These are phyloP conservation scores for Oryza longistaminata DNA, from an alignment of 176 grass and related monocot species.

Conservation along the genomic window DNA sequence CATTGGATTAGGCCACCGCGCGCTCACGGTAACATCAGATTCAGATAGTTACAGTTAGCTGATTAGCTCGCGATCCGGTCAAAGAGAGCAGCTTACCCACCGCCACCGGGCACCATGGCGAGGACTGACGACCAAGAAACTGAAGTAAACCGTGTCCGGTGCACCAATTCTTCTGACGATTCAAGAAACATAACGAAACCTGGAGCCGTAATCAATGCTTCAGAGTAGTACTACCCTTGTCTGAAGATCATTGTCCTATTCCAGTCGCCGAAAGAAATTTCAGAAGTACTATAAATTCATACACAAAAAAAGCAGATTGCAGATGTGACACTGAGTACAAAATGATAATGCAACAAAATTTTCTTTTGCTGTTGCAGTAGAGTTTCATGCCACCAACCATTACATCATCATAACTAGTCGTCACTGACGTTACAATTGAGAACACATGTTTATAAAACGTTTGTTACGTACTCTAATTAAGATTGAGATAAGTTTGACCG, in stretches of 20 bases:
- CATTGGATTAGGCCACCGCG: neutral
- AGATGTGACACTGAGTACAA: neutral
- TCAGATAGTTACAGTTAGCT: neutral
- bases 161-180: neutral
- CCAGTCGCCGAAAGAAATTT: neutral
- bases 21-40: neutral
- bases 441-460: neutral
- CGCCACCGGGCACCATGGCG: neutral
- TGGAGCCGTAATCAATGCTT: neutral
- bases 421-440: neutral
- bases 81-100: constrained; percentile 23
- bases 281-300: neutral
- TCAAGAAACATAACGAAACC: neutral
- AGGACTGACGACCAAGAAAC: constrained; percentile 2
- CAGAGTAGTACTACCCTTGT: neutral
- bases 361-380: neutral
- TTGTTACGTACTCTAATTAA: neutral
- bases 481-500: neutral
- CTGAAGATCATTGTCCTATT: neutral
- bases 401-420: neutral
- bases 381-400: neutral
- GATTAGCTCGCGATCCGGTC: neutral
- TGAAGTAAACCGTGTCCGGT: neutral
- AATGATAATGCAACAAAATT: neutral
- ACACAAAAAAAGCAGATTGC: neutral